Evolutionary conservation across 805 yeast species (phyloP).

Genomic region (Hanseniaspora mollemarum): DNA sequence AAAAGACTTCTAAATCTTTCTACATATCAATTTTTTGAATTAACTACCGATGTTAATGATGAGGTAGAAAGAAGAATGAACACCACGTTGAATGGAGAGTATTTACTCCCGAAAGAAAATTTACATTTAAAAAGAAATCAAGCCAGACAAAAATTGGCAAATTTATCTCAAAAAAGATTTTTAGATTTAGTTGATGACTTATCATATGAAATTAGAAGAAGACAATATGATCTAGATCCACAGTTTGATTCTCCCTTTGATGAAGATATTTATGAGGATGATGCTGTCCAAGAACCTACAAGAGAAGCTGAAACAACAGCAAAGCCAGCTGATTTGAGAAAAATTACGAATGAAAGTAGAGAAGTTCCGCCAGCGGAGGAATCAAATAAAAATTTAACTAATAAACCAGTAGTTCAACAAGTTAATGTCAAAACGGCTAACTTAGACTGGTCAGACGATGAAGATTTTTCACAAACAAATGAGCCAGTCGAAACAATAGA

Average conservation of each 20-base stretch:
- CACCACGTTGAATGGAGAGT: slow-evolving; percentile 46
- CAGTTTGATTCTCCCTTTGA: slow-evolving; percentile 16
- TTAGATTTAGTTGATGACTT: slow-evolving; percentile 86
- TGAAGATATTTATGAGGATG: slow-evolving; percentile 4
- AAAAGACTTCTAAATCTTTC: slow-evolving; percentile 75
- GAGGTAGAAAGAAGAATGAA: slow-evolving; percentile 71
- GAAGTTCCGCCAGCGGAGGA: neutral
- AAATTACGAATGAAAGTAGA: neutral
- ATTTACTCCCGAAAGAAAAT: slow-evolving; percentile 53
- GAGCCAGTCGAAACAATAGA: neutral
- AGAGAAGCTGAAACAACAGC: neutral
- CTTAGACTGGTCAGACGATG: slow-evolving; percentile 75
- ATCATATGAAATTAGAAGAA: slow-evolving; percentile 69
- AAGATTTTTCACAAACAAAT: neutral
- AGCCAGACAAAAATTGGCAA: slow-evolving; percentile 83
- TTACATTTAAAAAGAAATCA: slow-evolving; percentile 92
- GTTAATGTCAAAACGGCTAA: slow-evolving; percentile 79
- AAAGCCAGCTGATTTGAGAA: slow-evolving; percentile 3
- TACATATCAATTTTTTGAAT: slow-evolving; percentile 70
- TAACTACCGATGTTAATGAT: slow-evolving; percentile 89
- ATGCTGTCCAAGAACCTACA: neutral
- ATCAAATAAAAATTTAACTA: neutral
- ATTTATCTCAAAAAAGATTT: slow-evolving; percentile 70
- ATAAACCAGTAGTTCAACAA: slow-evolving; percentile 31
- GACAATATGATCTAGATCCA: slow-evolving; percentile 39